Base-by-base conservation (phyloP, 2,329 filamentous ascomycete species). In the Myrmaecium sp. region DNA sequence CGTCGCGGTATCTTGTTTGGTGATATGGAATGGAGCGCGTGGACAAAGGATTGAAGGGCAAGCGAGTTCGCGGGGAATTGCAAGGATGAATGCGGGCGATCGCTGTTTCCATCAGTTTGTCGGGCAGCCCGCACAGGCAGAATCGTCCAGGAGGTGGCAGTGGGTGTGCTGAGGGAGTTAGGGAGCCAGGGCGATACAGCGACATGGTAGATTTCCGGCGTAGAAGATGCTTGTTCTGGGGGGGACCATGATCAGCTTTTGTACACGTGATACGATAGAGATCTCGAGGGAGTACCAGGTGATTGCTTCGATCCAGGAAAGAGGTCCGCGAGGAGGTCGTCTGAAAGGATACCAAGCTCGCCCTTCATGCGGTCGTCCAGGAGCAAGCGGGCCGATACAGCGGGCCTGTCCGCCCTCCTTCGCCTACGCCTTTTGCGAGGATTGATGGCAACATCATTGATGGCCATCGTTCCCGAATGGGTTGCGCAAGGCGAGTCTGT, bases 301-400 rank as follows among this genome's bases (percentile, higher is more conserved):
- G 18, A 5, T 12, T 21, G 25, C 16, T 31, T 40, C 17, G 37
- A 32, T 14, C 40, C 46, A 10, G 79, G 73, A 54, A 91, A 83
- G 27, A 95, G 64, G 44, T 91, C 78, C 24, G 66, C 61, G 42
- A 84, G 82, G 27, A 98, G 63, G 50, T 93, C 82, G 42, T 82
- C 75, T 8, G 86, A 93, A 28, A 95, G 54, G 36, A 89, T 68
- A 35, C 83, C 89, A 34, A 84, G 66, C 46, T 93, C 81, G 28
- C 80, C 81, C 53, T 76, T 80, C 41, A 92, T 64, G 49, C 78
- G 75, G 46, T 83, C 78, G 51, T 93, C 83, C 30, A 94, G 69
- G 19, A 91, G 66, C 26, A 95, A 62, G 31, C 78, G 73, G 30
- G 82, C 84, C 31, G 79, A 66, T 31, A 92, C 64, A 22, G 84